Base-by-base conservation (phyloP, 2,329 filamentous ascomycete species). In the Ophiobolus disseminans region DNA sequence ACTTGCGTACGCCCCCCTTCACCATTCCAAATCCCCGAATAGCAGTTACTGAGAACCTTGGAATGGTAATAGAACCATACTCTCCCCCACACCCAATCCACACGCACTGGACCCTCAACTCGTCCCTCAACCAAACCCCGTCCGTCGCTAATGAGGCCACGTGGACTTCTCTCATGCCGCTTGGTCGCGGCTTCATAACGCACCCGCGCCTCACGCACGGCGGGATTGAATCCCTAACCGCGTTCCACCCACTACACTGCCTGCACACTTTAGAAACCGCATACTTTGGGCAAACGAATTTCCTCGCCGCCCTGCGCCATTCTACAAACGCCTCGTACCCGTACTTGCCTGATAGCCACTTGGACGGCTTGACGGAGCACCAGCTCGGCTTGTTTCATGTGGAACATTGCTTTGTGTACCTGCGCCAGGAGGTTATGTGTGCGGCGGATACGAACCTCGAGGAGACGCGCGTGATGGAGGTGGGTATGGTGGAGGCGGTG, bases 51-150 rank as follows among this genome's bases (percentile, higher is more conserved):
- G 11, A 6, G 7, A 26, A 26, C 23, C 11, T 26, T 26, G 23
- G 11, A n/a, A 14, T 11, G 13, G 2, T 5, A 7, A 21, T 11
- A 54, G 50, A 38, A 11, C 50, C 25, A 5, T 54, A 30, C 20
- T 42, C 28, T 14, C 26, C 32, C 23, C 46, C 9, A 19, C 34
- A 11, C 51, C 16, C 23, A 48, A 35, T 51, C 21, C 20, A 28
- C 11, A n/a, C 31, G 50, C 20, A 34, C 41, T 55, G 43, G 43
- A 25, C 34, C 1, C n/a, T 30, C 5, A 55, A 55, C 20, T 78
- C 81, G 34, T 84, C 76, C 43, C 78, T 86, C 54, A 73, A 73
- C 23, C 72, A 73, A 6, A 6, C 20, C n/a, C 35, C 35, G 4
- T 22, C 19, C 19, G 5, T 22, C 22, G 19, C 35, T 5, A 38